These are phyloP conservation scores for Daldinia grandis DNA, from an alignment of 495 filamentous ascomycete species.

Conservation along the genomic window DNA sequence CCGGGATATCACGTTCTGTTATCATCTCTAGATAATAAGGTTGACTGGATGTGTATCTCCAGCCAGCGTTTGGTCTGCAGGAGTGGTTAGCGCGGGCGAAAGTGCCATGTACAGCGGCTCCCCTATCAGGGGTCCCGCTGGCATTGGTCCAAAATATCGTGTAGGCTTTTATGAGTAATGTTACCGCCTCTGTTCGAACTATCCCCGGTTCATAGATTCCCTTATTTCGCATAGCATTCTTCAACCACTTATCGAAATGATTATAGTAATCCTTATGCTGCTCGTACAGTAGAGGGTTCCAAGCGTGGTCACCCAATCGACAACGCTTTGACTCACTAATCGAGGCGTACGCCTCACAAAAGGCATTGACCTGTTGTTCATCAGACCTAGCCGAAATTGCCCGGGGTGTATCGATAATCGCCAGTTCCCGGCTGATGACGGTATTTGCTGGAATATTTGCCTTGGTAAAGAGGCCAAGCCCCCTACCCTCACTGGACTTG, in stretches of 20 bases:
- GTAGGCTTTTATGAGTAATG: neutral
- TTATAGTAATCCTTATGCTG: slow-evolving; percentile 64
- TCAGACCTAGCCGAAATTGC: neutral
- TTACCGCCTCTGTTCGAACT: neutral
- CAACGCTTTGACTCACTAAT: neutral
- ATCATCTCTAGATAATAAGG: neutral
- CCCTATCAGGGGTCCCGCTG: too few species aligned
- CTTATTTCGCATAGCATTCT: neutral
- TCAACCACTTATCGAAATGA: slow-evolving; percentile 33
- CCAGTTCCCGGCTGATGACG: neutral
- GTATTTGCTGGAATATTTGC: neutral
- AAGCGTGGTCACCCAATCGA: slow-evolving; percentile 58
- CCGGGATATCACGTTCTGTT: neutral
- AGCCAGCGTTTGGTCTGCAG: neutral
- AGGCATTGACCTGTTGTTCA: neutral
- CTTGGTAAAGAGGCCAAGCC: neutral
- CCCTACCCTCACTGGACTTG: neutral
- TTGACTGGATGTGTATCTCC: neutral
- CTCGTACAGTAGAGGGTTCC: slow-evolving; percentile 61
- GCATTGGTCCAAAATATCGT: neutral
- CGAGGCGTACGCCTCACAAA: neutral
- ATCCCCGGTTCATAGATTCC: neutral
- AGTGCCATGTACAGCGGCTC: neutral
- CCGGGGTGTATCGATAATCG: neutral
- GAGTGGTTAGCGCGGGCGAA: slow-evolving; percentile 1